A percentile compares a stretch with the other conserved stretches of the same genome.
Conservation (phyloP, 2,329 filamentous ascomycete genomes). For the Teratosphaeriaceae sp. region DNA sequence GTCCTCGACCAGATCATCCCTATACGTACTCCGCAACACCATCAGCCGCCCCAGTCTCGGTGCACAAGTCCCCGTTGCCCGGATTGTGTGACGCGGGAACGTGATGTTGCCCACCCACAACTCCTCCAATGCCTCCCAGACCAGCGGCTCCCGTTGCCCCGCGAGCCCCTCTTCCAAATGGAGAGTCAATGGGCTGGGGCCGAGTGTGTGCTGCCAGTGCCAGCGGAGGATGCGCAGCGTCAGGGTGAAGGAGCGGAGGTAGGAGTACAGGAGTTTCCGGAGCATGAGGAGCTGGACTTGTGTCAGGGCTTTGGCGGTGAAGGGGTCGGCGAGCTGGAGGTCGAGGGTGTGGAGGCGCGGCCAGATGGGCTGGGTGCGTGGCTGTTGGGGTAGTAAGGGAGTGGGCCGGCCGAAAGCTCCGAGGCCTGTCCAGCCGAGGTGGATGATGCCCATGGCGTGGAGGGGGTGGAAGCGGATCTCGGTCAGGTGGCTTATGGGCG, state of each 20-base stretch:
- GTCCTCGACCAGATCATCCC: neutral
- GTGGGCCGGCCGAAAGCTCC: conserved; percentile 17
- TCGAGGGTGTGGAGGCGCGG: conserved; percentile 20
- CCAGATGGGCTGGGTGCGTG: conserved; percentile 16
- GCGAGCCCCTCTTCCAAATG: conserved; percentile 14
- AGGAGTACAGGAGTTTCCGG: conserved; percentile 25
- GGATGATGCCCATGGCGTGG: conserved; percentile 27
- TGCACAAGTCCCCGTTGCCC: conserved; percentile 3
- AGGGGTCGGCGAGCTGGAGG: conserved; percentile 23
- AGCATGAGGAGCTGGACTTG: conserved; percentile 21
- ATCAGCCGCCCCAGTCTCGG: conserved; percentile 10
- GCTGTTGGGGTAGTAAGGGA: conserved; percentile 2
- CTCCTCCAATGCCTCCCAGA: conserved; percentile 18
- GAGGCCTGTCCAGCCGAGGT: conserved; percentile 27
- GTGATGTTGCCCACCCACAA: conserved; percentile 21
- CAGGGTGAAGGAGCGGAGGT: conserved; percentile 23
- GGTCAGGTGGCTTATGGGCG: conserved; percentile 14
- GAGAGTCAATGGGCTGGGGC: conserved; percentile 25
- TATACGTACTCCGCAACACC: conserved; percentile 11
- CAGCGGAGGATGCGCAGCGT: conserved; percentile 23
- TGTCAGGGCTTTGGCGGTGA: conserved; percentile 12
- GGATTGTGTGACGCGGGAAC: conserved; percentile 10
- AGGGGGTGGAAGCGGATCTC: conserved; percentile 20
- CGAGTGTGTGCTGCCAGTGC: conserved; percentile 24
- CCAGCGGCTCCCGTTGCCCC: conserved; percentile 9